These are phyloP conservation scores for Epithele typhae DNA, from an alignment of 768 basidiomycete species.

Conservation along the genomic window DNA sequence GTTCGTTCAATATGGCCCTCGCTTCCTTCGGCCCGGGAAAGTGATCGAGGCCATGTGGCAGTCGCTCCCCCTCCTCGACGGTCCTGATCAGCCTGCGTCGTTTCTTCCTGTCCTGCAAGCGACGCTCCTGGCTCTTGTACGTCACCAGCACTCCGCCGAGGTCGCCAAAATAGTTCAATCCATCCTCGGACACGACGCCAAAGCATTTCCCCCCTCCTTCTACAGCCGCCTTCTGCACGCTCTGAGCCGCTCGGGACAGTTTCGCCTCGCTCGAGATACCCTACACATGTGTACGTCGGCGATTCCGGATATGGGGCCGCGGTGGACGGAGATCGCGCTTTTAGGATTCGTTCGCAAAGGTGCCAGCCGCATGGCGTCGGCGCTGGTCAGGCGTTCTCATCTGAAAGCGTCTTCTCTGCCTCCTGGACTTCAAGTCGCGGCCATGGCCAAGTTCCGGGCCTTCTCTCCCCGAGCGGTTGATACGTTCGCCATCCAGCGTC, in stretches of 20 bases:
- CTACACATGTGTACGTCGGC: slow-evolving; percentile 19
- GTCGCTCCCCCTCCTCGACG: neutral
- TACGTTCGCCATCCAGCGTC: too few relatives aligned
- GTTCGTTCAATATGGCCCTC: slow-evolving; percentile 2
- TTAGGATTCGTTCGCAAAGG: slow-evolving; percentile 1
- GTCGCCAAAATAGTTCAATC: slow-evolving; percentile 38
- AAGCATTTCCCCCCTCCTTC: slow-evolving; percentile 25
- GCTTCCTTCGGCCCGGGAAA: slow-evolving; percentile 1
- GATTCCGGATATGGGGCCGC: slow-evolving; percentile 17
- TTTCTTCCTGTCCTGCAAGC: neutral
- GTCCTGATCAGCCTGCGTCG: neutral
- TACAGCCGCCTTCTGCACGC: slow-evolving; percentile 31
- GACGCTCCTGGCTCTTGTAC: slow-evolving; percentile 3
- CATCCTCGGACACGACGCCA: slow-evolving; percentile 39
- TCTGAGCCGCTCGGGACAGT: slow-evolving; percentile 39
- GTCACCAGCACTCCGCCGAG: slow-evolving; percentile 25
- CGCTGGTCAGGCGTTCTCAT: neutral
- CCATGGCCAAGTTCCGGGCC: too few relatives aligned
- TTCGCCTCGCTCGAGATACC: slow-evolving; percentile 31
- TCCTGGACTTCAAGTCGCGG: too few relatives aligned
- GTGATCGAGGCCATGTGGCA: neutral
- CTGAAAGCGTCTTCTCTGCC: neutral
- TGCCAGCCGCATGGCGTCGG: neutral
- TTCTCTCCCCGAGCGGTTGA: too few relatives aligned
- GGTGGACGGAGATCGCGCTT: slow-evolving; percentile 31